phyloP scores from a whole-genome alignment of 768 basidiomycete genomes.

The Lentinula boryana region DNA sequence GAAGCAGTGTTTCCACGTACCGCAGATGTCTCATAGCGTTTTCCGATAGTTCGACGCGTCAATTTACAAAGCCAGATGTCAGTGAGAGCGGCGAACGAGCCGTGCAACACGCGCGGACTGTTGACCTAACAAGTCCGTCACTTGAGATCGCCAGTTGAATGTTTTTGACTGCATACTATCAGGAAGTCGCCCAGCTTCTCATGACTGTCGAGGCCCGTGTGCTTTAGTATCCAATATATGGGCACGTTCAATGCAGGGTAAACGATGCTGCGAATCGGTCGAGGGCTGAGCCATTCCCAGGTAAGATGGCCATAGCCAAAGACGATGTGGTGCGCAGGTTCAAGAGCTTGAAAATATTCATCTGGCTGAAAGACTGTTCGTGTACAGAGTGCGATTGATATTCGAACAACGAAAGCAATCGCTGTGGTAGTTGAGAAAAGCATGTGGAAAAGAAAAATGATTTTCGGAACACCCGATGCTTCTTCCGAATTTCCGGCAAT shows the following conservation, averaged over 20 bases:
- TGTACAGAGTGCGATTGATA: slow-evolving; percentile 62
- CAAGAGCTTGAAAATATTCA: slow-evolving; percentile 93
- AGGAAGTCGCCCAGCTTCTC: slow-evolving; percentile 33
- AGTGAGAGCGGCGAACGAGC: slow-evolving; percentile 68
- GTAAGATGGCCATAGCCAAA: slow-evolving; percentile 91
- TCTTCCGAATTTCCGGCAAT: background rate
- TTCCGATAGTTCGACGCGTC: slow-evolving; percentile 50
- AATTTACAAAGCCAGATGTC: slow-evolving; percentile 72
- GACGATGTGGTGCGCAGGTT: slow-evolving; percentile 83
- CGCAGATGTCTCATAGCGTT: slow-evolving; percentile 47
- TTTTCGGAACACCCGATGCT: background rate
- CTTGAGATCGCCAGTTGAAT: background rate
- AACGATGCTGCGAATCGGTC: slow-evolving; percentile 72
- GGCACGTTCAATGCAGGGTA: slow-evolving; percentile 83
- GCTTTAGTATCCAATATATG: slow-evolving; percentile 65
- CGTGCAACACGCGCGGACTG: slow-evolving; percentile 73
- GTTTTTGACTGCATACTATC: slow-evolving; percentile 43
- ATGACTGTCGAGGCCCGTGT: slow-evolving; percentile 41
- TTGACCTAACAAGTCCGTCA: slow-evolving; percentile 43
- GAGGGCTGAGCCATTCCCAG: slow-evolving; percentile 85
- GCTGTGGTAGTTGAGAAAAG: slow-evolving; percentile 6
- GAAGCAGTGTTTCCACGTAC: slow-evolving; percentile 39
- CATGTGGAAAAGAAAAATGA: background rate
- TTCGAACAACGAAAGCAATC: slow-evolving; percentile 43
- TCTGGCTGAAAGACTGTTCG: slow-evolving; percentile 94